These are phyloP conservation scores for Xylariaceae sp. DNA, from an alignment of 2,329 filamentous ascomycete species.

Conservation along the genomic window DNA sequence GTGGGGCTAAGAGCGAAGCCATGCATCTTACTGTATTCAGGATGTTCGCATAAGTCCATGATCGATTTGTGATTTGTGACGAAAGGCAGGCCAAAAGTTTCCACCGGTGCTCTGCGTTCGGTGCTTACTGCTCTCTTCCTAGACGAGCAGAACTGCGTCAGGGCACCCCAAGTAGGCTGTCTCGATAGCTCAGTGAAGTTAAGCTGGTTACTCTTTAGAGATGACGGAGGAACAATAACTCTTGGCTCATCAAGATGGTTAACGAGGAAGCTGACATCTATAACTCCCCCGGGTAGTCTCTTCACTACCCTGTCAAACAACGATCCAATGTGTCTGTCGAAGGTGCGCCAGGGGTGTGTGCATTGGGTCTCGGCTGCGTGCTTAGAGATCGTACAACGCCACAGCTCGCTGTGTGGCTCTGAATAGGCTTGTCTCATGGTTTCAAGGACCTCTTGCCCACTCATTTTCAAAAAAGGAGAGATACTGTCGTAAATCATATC, in stretches of 20 bases:
- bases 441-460: constrained; percentile 41
- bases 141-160: constrained; percentile 42
- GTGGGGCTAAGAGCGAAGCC: constrained; percentile 53
- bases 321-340: constrained; percentile 42
- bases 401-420: constrained; percentile 43
- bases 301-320: constrained; percentile 42
- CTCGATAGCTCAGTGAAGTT: constrained; percentile 38
- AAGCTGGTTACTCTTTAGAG: constrained; percentile 13
- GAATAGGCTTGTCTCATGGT: constrained; percentile 38
- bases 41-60: constrained; percentile 52
- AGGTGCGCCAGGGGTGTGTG: constrained; percentile 40
- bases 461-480: constrained; percentile 48
- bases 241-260: constrained; percentile 57
- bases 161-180: constrained; percentile 38
- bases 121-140: background rate
- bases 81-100: constrained; percentile 44
- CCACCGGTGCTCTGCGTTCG: background rate
- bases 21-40: constrained; percentile 50
- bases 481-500: constrained; percentile 50
- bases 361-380: constrained; percentile 40
- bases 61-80: constrained; percentile 37
- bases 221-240: constrained; percentile 42
- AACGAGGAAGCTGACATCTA: constrained; percentile 50
- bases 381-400: constrained; percentile 44
- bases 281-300: constrained; percentile 37